Evolutionary conservation across 1,284 basidiomycete species (phyloP), one percentile per base, ranked within the genome.

Genomic region (Ceratobasidium sp.): DNA sequence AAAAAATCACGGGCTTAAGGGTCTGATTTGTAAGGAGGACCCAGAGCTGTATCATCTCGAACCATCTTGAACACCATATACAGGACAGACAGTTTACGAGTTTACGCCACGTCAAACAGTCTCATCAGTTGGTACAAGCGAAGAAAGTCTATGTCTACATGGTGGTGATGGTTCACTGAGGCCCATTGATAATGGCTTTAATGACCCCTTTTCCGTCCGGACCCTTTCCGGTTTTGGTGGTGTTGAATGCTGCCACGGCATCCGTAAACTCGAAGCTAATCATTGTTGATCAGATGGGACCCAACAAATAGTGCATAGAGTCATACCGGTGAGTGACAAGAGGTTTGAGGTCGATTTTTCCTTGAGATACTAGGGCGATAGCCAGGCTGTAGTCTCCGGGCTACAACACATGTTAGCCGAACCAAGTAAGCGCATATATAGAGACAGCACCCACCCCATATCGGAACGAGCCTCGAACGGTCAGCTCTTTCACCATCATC

Each of bases 391-490:
- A 85, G 61, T 92, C 91, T 31, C 93, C 94, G 59, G 92, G 89
- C 91, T 92, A 41, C 66, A 43, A 49, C 14, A 49, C 51, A 31
- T 19, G 8, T 73, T 69, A 72, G 74, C 16, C 3, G 11, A 56
- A 63, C 56, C 11, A 71, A 54, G 64, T 6, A 53, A 58, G 68
- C 63, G 74, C 24, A 41, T n/a, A 53, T 54, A n/a, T 9, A 66
- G 16, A 19, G 2, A 46, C 4, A 43, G n/a, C 1, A 43, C 75
- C 27, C 66, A 77, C 76, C 14, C 78, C 78, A 54, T 78, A 78
- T 76, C 94, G 90, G 90, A 96, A 95, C 19, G 92, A 94, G 58
- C 94, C 94, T 79, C 90, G 92, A 81, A 95, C 85, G 76, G 86
- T 88, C 41, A 97, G 81, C 82, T 97, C 94, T 83, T 95, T 96